Evolutionary conservation across 257 asterid species (phyloP).

Genomic region (Paulownia fortunei): DNA sequence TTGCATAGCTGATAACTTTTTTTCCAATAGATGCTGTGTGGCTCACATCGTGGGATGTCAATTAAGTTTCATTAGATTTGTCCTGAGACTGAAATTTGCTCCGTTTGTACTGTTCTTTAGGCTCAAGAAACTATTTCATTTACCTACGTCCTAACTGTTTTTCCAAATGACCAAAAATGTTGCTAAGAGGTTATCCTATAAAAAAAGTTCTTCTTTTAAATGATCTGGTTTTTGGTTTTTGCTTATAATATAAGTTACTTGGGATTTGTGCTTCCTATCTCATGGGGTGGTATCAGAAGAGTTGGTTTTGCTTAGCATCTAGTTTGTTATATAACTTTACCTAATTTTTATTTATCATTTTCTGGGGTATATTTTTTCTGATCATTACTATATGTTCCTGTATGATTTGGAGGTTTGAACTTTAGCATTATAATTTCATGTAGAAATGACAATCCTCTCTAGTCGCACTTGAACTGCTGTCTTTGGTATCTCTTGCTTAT

Average conservation of each 20-base stretch:
- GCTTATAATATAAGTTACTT: neutral
- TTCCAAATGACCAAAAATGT: constrained; percentile 4
- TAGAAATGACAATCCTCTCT: neutral
- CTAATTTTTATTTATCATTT: too few species aligned
- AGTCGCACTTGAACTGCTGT: constrained; percentile 8
- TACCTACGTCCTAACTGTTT: neutral
- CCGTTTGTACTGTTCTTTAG: constrained; percentile 3
- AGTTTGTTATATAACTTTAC: too few species aligned
- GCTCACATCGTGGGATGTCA: too few species aligned
- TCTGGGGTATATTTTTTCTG: neutral
- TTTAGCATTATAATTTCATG: constrained; percentile 5
- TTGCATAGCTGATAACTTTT: too few species aligned
- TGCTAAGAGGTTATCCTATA: neutral
- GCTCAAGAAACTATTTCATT: neutral
- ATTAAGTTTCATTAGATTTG: too few species aligned
- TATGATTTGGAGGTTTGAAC: neutral
- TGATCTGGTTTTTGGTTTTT: neutral
- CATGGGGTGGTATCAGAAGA: constrained; percentile 18
- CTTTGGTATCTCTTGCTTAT: neutral
- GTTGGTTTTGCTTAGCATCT: constrained; percentile 21
- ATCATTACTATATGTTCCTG: neutral
- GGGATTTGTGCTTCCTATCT: constrained; percentile 18
- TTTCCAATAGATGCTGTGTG: too few species aligned
- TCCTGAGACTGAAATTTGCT: too few species aligned
- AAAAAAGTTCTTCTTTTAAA: neutral